Base-by-base conservation (phyloP, 257 asterid species). In the Solanum sejunctum region DNA sequence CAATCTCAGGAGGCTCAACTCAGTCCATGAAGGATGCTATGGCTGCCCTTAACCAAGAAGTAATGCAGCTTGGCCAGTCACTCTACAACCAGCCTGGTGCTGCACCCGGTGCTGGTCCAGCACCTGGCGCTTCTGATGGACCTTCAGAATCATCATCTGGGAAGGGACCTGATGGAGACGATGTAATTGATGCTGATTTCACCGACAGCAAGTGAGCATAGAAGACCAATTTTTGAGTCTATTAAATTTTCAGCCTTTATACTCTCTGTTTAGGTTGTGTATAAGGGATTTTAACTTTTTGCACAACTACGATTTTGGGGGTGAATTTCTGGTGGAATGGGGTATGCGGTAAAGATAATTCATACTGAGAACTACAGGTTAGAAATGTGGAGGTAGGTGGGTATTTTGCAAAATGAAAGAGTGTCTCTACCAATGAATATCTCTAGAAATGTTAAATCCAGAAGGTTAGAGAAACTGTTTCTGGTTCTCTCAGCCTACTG, bases 111-210 rank as follows among this genome's bases (percentile, higher is more conserved):
- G 86, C 92, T 58, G 97, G 97, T 52, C 93, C 97, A 2, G 85
- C 97, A 10, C 94, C 98, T 4, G 95, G 93, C 9, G 89, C 81
- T 21, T 92, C 83, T 10, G 85, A 94, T 8, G 85, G 86, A 17
- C 82, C 98, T 16, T 88, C 98, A 63, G 97, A 87, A 73, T 86
- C 95, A 80, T 89, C 98, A 63, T 89, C 98, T 1, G 94, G 84
- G 67, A 91, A 94, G 86, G 99, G 99, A 78, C 90, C 97, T 5
- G 97, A 94, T 23, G 98, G 95, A 4, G 99, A 95, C 82, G 99
- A 97, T 72, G 98, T 97, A 78, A 97, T 97, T 15, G 99, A 97
- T 92, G 99, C 99, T 12, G 99, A 97, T 87, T 97, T 97, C 88
- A 92, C 97, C 8, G 99, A 97, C 89, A 94, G 98, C 94, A 92